phyloP scores from a whole-genome alignment of 306 rosid species.

The Vigna reflexopilosa region DNA sequence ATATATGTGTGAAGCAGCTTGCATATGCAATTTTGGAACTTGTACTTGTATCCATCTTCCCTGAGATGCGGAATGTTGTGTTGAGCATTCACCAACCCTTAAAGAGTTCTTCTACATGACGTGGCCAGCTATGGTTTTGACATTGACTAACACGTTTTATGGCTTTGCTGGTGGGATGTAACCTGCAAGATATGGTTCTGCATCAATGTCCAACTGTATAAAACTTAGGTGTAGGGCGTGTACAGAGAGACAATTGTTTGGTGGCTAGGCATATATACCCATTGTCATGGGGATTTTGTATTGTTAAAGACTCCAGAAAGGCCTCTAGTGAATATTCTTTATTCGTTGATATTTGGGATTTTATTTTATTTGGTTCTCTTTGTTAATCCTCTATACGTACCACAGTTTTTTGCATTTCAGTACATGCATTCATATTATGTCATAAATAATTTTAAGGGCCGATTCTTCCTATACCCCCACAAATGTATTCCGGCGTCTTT shows the following conservation, averaged over 20 bases:
- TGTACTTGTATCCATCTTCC: conserved; percentile 74
- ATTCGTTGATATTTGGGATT: conserved; percentile 32
- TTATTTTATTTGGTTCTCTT: no score
- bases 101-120: conserved; percentile 45
- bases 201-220: conserved; percentile 40
- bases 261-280: conserved; percentile 40
- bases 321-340: conserved; percentile 47
- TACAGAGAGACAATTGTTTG: conserved; percentile 48
- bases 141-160: not conserved
- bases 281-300: conserved; percentile 50
- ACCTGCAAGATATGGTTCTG: conserved; percentile 4
- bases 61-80: conserved; percentile 77
- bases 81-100: conserved; percentile 64
- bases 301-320: conserved; percentile 35
- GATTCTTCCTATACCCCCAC: no score
- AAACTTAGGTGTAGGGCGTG: conserved; percentile 53
- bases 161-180: conserved; percentile 9
- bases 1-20: conserved; percentile 87
- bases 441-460: no score
- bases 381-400: no score
- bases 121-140: conserved; percentile 37
- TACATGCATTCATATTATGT: no score
- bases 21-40: conserved; percentile 80
- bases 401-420: no score
- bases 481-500: no score